Evolutionary conservation across 495 filamentous ascomycete species (phyloP), one percentile per base, ranked within the genome.

Genomic region (Parathielavia appendiculata): DNA sequence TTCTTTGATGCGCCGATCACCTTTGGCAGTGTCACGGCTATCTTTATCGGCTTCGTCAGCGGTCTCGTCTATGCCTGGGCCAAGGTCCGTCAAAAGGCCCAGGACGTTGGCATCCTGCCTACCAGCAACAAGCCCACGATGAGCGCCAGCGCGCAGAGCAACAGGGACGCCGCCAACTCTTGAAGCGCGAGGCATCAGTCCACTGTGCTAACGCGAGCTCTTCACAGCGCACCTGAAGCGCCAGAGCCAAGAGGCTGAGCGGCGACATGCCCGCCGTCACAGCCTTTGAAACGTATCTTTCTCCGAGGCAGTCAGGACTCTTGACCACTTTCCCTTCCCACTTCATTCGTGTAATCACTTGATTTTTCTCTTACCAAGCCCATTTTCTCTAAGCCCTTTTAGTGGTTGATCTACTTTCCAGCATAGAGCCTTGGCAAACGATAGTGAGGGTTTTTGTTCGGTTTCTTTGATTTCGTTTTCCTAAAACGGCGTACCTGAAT

Each of bases 1-100:
- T 98, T 98, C 80, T 98, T 98, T 76, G 83, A 93, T 63, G 91
- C 91, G 0, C 90, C 93, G 0, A 85, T 95, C 68, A 98, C 92
- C n/a, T 82, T 98, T 59, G 88, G 88, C 54, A 90, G 87, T 68
- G 87, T 96, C 11, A 88, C 90, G 34, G 92, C 92, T 61, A 97
- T 98, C 62, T 73, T 79, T 48, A 79, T 97, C 49, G 93, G 93
- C 19, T 98, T 96, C 70, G 73, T 96, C 65, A 91, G 87, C 63
- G 93, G 93, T 58, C 81, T 98, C 57, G 90, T 98, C 30, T 98
- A 92, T 61, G 78, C 93, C n/a, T 80, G 92, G 61, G 86, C 91
- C 66, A 97, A 97, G 79, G 81, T 96, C 62, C 85, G 89, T 75
- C 90, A 95, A 73, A 84, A 81, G 56, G 76, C 76, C 57, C 69